Evolutionary conservation across 2,329 filamentous ascomycete genomes (phyloP), one percentile per base, ranked within the genome.

Genomic region (Cladophialophora yegresii): DNA sequence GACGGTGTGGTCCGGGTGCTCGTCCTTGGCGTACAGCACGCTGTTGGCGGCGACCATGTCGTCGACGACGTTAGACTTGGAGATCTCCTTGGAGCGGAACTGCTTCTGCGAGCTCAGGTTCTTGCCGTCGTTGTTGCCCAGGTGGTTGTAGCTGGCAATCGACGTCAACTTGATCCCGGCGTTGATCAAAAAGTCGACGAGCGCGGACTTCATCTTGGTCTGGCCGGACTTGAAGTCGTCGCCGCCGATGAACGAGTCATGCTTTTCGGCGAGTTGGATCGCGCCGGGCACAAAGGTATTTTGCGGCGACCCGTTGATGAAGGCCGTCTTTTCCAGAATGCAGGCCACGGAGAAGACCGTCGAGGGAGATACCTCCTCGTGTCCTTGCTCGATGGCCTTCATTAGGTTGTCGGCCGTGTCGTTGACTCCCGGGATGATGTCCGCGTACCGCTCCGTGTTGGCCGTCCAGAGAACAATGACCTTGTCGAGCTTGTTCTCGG

Each of bases 211-310:
- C 95, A 99, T 99, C 88, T 99, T 99, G 77, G 95, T 99, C 84
- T 99, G 95, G 68, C 95, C 95, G 68, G 95, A 98, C 84, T 99
- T 99, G 89, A 99, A 99, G 82, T 99, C 95, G 74, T 99, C 95
- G 70, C 95, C 95, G 64, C 95, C 95, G 73, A 99, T 92, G 82
- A 96, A 99, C 67, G 93, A 87, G 63, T 86, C 84, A 79, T 96
- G 88, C 79, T 89, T 84, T 82, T 96, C 91, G 23, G 95, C 95
- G 64, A 99, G 87, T 75, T 93, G 84, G 71, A 98, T 88, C 66
- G 89, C 91, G 74, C 95, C 95, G 8, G 93, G 93, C 22, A 99
- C 93, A 74, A 99, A 98, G 50, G 95, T 99, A 85, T 99, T 99
- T 80, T 99, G 95, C 36, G 95, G 95, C 69, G 95, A 99, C 64